phyloP scores from a whole-genome alignment of 257 asterid genomes.

The Ilex aquifolium region DNA sequence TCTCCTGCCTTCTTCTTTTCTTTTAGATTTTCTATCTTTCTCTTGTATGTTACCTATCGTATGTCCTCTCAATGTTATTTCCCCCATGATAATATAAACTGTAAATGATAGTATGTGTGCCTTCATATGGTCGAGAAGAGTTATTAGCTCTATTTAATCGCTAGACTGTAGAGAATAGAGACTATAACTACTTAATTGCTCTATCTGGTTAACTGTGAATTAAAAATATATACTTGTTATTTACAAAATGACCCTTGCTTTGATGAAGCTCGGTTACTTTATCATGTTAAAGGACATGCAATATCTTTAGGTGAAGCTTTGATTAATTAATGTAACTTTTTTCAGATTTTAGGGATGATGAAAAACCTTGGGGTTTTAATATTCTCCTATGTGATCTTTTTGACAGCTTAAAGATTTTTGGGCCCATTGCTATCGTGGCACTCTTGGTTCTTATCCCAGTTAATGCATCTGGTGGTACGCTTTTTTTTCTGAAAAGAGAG shows the following conservation, averaged over 20 bases:
- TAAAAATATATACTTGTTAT: no score
- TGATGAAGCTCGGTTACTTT: background rate
- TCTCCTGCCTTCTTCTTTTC: no score
- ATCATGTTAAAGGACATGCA: background rate
- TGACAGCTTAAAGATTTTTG: constrained; percentile 73
- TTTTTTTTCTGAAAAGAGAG: constrained; percentile 60
- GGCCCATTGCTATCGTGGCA: constrained; percentile 72
- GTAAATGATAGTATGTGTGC: no score
- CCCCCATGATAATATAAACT: no score
- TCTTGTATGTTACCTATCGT: no score
- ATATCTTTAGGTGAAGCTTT: background rate
- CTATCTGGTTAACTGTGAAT: background rate
- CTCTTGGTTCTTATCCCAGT: constrained; percentile 89
- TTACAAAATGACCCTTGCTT: no score
- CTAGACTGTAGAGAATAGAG: no score
- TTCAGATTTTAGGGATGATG: background rate
- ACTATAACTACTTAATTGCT: no score
- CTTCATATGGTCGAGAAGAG: no score
- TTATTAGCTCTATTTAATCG: no score
- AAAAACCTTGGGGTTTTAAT: background rate
- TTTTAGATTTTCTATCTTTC: no score
- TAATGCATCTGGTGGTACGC: constrained; percentile 67
- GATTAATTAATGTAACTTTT: background rate
- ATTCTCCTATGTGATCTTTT: constrained; percentile 12
- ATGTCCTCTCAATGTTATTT: no score